Evolutionary conservation across 495 filamentous ascomycete species (phyloP).

Genomic region (Hypoxylon trugodes): DNA sequence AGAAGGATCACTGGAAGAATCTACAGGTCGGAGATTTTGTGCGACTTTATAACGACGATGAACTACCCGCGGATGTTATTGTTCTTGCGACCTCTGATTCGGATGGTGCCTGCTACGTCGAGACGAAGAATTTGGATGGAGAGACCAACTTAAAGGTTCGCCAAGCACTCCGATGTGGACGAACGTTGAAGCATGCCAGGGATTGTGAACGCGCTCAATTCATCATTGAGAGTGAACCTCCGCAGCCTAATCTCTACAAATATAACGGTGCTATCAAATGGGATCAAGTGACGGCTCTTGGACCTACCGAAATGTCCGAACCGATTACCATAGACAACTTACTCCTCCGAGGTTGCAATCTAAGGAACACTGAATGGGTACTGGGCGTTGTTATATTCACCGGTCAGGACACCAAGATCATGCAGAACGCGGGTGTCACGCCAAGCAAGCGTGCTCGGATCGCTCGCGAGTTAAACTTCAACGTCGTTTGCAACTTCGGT

Average conservation of each 20-base stretch:
- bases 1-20: constrained; percentile 94
- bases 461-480: constrained; percentile 92
- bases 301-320: constrained; percentile 82
- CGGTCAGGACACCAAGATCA: constrained; percentile 97
- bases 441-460: constrained; percentile 93
- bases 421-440: constrained; percentile 98
- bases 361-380: constrained; percentile 96
- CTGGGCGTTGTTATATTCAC: constrained; percentile 97
- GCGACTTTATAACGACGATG: constrained; percentile 94
- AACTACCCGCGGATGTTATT: constrained; percentile 93
- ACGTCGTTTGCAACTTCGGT: constrained; percentile 96
- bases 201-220: constrained; percentile 93
- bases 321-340: constrained; percentile 94
- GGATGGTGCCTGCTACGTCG: constrained; percentile 95
- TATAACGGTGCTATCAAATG: constrained; percentile 91
- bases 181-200: constrained; percentile 83
- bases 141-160: constrained; percentile 98
- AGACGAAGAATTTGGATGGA: constrained; percentile 97
- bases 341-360: constrained; percentile 88
- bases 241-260: constrained; percentile 91
- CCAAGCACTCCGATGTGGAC: constrained; percentile 86
- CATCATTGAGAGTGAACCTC: constrained; percentile 86
- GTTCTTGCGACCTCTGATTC: constrained; percentile 95
- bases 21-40: constrained; percentile 97
- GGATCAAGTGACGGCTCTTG: constrained; percentile 74